Evolutionary conservation across 345 rosid genomes (phyloP).

Genomic region (Gossypium anomalum): DNA sequence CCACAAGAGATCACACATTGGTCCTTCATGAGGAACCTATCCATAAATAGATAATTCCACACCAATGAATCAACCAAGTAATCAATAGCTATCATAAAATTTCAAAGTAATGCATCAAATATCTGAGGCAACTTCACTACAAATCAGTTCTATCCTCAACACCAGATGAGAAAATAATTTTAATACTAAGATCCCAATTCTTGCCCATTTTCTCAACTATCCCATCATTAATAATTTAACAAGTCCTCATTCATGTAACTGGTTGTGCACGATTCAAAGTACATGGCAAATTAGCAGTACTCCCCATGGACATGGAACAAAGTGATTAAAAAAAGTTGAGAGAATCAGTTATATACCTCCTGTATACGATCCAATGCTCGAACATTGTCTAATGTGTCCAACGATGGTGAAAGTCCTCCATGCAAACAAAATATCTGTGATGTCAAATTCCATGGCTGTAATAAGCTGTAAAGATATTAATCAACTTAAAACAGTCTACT

Average conservation of each 20-base stretch:
- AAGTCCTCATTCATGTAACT: not conserved
- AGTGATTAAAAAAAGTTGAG: not conserved
- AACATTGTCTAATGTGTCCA: slow-evolving; percentile 89
- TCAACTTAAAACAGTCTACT: slow-evolving; percentile 7
- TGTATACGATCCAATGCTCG: slow-evolving; percentile 93
- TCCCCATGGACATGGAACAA: not conserved
- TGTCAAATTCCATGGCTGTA: slow-evolving; percentile 4
- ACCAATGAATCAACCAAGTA: not conserved
- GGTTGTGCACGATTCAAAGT: not conserved
- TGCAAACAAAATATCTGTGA: slow-evolving; percentile 85
- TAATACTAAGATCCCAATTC: not conserved
- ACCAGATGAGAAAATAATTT: not conserved
- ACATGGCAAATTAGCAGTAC: not conserved
- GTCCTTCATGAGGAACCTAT: slow-evolving; percentile 98
- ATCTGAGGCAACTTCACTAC: not conserved
- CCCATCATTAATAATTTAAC: not conserved
- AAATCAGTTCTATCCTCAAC: not conserved
- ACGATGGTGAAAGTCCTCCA: slow-evolving; percentile 91
- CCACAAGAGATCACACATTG: slow-evolving; percentile 98
- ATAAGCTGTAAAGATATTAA: slow-evolving; percentile 2
- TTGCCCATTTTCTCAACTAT: not conserved
- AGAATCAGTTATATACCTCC: slow-evolving; percentile 44
- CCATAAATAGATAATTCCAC: not conserved
- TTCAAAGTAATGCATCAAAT: not conserved
- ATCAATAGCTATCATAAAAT: not conserved